A percentile compares a stretch with the other conserved stretches of the same genome.
Conservation (phyloP, 441 rosid genomes). For the Corymbia citriodora region DNA sequence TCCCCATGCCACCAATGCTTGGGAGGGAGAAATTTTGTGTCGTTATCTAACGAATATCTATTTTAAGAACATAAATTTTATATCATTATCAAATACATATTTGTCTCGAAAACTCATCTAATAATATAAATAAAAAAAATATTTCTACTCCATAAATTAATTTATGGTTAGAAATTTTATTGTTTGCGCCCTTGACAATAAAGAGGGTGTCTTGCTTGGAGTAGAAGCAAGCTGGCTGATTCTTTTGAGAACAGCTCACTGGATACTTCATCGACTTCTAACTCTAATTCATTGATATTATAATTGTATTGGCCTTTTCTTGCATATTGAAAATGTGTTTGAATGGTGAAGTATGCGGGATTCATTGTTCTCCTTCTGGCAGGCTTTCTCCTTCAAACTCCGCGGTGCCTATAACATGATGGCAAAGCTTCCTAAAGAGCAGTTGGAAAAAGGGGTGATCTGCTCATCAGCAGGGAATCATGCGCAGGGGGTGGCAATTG, state of each 20-base stretch:
- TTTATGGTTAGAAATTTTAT: too few species aligned
- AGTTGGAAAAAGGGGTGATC: constrained; percentile 71
- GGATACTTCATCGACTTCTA: not conserved
- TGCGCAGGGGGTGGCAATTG: constrained; percentile 94
- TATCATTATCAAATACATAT: too few species aligned
- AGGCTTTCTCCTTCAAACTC: constrained; percentile 94
- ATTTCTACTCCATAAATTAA: too few species aligned
- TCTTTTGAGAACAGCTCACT: not conserved
- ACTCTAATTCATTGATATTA: not conserved
- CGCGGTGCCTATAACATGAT: constrained; percentile 98
- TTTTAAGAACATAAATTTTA: too few species aligned
- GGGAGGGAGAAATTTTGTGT: too few species aligned
- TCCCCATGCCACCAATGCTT: too few species aligned
- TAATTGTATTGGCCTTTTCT: not conserved
- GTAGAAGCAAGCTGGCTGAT: not conserved
- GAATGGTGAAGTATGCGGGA: not conserved
- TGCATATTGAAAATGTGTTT: not conserved
- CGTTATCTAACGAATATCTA: too few species aligned
- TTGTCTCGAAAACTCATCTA: too few species aligned
- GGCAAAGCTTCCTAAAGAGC: constrained; percentile 64
- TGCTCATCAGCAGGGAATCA: constrained; percentile 99
- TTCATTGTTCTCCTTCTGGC: not conserved
- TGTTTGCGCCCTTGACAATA: not conserved
- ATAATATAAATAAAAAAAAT: too few species aligned
- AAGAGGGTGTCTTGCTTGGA: not conserved